phyloP scores from a whole-genome alignment of 257 asterid species.

The Nicotiana sylvestris region DNA sequence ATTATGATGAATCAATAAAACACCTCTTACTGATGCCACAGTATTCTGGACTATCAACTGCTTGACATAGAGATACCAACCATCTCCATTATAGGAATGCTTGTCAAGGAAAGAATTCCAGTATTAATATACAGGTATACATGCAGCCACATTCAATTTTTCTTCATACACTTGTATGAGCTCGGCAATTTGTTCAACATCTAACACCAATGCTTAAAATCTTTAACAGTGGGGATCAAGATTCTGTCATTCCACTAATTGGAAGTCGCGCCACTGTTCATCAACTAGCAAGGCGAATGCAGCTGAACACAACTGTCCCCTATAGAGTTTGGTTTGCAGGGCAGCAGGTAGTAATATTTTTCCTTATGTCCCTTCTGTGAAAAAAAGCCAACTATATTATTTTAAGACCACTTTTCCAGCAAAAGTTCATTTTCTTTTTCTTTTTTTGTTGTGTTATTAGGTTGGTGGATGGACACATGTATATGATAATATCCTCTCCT shows the following conservation, averaged over 20 bases:
- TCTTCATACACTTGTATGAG: neutral
- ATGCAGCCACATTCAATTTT: neutral
- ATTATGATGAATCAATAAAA: neutral
- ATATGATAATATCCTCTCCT: constrained; percentile 53
- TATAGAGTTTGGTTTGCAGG: constrained; percentile 65
- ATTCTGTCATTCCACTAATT: constrained; percentile 63
- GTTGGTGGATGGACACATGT: constrained; percentile 80
- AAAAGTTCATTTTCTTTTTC: neutral
- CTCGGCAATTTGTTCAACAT: neutral
- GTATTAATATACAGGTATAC: constrained; percentile 64
- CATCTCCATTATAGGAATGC: constrained; percentile 43
- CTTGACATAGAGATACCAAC: constrained; percentile 63
- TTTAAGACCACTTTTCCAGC: neutral
- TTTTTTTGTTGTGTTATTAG: constrained; percentile 26
- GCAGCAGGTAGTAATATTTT: constrained; percentile 37
- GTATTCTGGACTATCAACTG: constrained; percentile 55
- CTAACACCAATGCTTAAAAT: neutral
- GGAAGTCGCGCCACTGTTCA: constrained; percentile 56
- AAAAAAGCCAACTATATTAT: neutral
- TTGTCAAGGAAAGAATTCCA: constrained; percentile 46
- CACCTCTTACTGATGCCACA: constrained; percentile 18
- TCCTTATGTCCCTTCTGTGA: no score
- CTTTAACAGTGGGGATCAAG: constrained; percentile 66
- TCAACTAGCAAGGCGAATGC: constrained; percentile 38
- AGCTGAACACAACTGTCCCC: constrained; percentile 48